Conservation (phyloP, 345 rosid species). For the Eucalyptus regnans region DNA sequence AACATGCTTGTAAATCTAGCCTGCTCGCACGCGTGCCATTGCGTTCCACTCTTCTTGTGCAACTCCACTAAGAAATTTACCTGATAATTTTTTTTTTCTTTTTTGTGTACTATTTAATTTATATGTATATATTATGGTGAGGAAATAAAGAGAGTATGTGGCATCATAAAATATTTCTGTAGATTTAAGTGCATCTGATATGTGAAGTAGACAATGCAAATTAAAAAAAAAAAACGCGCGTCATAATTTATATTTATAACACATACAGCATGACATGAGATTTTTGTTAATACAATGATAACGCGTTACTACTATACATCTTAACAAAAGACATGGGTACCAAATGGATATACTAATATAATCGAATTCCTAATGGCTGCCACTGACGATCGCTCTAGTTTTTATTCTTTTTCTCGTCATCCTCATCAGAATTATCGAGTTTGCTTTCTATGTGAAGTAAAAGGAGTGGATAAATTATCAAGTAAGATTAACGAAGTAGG, state of each 20-base stretch:
- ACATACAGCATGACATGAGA: not conserved
- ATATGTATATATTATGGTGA: not conserved
- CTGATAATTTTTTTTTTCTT: not conserved
- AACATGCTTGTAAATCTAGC: not conserved
- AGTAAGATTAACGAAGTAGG: too few species aligned
- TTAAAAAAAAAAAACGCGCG: not conserved
- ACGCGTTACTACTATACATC: not conserved
- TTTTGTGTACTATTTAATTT: not conserved
- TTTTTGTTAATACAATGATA: too few species aligned
- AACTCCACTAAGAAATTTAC: not conserved
- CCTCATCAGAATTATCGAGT: not conserved
- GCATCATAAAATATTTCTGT: not conserved
- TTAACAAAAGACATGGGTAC: not conserved
- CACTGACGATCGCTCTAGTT: too few species aligned
- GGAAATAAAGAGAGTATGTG: not conserved
- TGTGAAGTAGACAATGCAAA: not conserved
- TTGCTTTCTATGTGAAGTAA: not conserved
- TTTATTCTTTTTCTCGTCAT: too few species aligned
- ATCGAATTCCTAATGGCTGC: too few species aligned
- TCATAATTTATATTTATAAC: not conserved
- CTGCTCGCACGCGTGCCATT: not conserved
- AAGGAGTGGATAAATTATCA: fast-evolving
- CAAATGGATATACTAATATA: not conserved
- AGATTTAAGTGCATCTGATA: not conserved
- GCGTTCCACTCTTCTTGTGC: not conserved